A percentile compares a stretch with the other conserved stretches of the same genome.
phyloP scores from a whole-genome alignment of 129 eudicot genomes.

The Tanacetum coccineum region DNA sequence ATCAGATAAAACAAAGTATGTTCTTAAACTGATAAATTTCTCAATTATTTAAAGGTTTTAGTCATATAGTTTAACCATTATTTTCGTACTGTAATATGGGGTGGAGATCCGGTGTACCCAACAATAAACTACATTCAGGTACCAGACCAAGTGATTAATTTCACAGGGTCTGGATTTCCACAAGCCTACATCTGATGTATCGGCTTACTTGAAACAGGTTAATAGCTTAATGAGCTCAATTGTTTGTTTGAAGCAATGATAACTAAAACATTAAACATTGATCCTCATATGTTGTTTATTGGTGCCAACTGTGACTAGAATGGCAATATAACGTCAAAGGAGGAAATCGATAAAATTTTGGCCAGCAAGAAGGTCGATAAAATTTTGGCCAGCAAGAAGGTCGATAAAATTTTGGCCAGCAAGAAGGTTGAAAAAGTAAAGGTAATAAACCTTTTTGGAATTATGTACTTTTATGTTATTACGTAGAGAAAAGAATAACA shows the following conservation, averaged over 20 bases:
- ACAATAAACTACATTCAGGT: slow-evolving; percentile 94
- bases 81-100: slow-evolving; percentile 73
- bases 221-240: slow-evolving; percentile 11
- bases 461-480: too few relatives aligned
- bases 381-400: slow-evolving; percentile 66
- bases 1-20: too few relatives aligned
- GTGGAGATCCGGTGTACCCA: slow-evolving; percentile 99
- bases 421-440: slow-evolving; percentile 78
- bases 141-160: slow-evolving; percentile 85
- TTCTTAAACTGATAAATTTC: too few relatives aligned
- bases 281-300: slow-evolving; percentile 12
- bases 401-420: slow-evolving; percentile 58
- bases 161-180: slow-evolving; percentile 90
- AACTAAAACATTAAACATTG: slow-evolving; percentile 5
- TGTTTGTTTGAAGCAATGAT: slow-evolving; percentile 16
- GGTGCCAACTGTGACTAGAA: slow-evolving; percentile 41
- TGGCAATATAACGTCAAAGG: slow-evolving; percentile 75
- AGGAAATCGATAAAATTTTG: slow-evolving; percentile 72
- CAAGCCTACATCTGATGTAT: slow-evolving; percentile 87
- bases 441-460: too few relatives aligned
- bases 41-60: too few relatives aligned
- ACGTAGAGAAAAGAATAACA: too few relatives aligned
- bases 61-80: neutral
- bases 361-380: slow-evolving; percentile 72
- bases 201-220: slow-evolving; percentile 84